Evolutionary conservation across 179 eudicot genomes (phyloP), one percentile per base, ranked within the genome.

Genomic region (Beta macrorhiza): DNA sequence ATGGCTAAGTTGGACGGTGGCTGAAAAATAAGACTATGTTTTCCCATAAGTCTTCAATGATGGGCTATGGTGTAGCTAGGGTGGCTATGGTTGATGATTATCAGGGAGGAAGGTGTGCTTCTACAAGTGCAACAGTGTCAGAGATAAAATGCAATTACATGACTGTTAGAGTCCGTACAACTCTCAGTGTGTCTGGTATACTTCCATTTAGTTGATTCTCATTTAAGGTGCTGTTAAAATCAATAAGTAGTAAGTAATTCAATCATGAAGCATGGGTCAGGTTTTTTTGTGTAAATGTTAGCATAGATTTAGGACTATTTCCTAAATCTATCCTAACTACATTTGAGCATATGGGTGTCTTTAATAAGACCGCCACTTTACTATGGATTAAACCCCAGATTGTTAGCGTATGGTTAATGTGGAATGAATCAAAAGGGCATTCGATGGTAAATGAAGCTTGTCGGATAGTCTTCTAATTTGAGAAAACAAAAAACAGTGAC

Each of bases 81-180:
- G 25, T 25, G 25, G 25, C 25, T 25, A 25, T 25, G 25, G 25
- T 25, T 25, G 25, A 25, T 25, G 25, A 25, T 25, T 25, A 25
- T 25, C 25, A 25, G 25, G 25, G 25, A 25, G 25, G 25, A 25
- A 25, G 25, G 25, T 25, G 25, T 25, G 25, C 25, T 25, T 25
- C 25, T 25, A 25, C 25, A 25, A 25, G 25, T 25, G 25, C 25
- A 25, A 25, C 25, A 25, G 25, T 25, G 25, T 25, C 2, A 74
- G 52, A 82, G 77, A 69, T 80, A 89, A 80, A 63, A 80, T 64
- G 65, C 80, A 89, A 93, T 93, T 79, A 93, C 97, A 93, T 80
- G 80, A 87, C 90, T 79, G 78, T 77, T 87, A 93, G 82, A 64
- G 83, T 87, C 83, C 73, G 85, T 75, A 91, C 89, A 67, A 49